A percentile compares a stretch with the other conserved stretches of the same genome.
These are phyloP conservation scores for Zygosaccharomyces rouxii DNA, from an alignment of 805 yeast genomes.

Conservation along the genomic window DNA sequence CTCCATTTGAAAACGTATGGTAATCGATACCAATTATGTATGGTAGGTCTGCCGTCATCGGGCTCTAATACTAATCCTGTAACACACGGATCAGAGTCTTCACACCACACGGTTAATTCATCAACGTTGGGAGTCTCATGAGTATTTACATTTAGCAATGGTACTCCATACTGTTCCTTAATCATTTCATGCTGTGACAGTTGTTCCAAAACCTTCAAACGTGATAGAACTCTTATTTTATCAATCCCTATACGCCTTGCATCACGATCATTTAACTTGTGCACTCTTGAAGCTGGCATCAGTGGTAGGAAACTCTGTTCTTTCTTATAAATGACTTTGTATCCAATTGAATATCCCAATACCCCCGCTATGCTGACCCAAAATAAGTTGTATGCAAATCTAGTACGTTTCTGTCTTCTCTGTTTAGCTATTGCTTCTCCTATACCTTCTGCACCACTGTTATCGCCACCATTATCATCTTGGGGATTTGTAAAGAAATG, in stretches of 20 bases:
- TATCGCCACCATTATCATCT: constrained; percentile 4
- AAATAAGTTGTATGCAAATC: constrained; percentile 13
- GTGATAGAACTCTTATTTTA: constrained; percentile 20
- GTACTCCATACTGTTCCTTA: constrained; percentile 32
- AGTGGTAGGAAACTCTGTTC: constrained; percentile 29
- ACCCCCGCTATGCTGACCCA: constrained; percentile 19
- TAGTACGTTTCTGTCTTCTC: constrained; percentile 17
- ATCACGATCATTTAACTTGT: constrained; percentile 24
- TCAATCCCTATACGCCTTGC: constrained; percentile 19
- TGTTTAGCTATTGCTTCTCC: constrained; percentile 23
- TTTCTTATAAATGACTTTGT: constrained; percentile 25
- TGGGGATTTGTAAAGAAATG: constrained; percentile 27
- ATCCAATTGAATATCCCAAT: constrained; percentile 29
- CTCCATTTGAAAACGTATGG: constrained; percentile 29
- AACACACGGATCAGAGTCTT: constrained; percentile 31
- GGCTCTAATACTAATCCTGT: constrained; percentile 26
- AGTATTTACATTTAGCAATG: constrained; percentile 21
- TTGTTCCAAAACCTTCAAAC: constrained; percentile 22
- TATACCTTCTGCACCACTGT: constrained; percentile 9
- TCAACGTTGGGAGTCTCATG: constrained; percentile 19
- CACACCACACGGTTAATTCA: constrained; percentile 31
- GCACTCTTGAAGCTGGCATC: constrained; percentile 24
- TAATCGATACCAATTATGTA: constrained; percentile 25
- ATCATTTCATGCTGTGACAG: constrained; percentile 31
- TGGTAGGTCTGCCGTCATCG: constrained; percentile 11